phyloP scores from a whole-genome alignment of 2,329 filamentous ascomycete genomes.

The Exophiala lecanii-corni region DNA sequence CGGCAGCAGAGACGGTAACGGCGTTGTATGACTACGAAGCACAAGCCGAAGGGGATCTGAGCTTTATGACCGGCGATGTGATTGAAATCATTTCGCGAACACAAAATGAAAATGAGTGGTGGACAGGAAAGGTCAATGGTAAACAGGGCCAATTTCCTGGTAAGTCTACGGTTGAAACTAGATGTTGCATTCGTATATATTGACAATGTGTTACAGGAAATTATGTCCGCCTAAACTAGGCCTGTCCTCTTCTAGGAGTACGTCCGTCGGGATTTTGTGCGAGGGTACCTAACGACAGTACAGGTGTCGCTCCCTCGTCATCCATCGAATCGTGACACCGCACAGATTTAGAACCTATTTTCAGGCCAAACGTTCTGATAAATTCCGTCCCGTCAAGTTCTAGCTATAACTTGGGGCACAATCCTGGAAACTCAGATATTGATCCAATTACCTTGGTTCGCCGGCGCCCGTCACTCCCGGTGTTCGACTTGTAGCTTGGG shows the following conservation, averaged over 20 bases:
- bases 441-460: too few species aligned
- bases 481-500: too few species aligned
- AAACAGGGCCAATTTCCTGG: constrained; percentile 92
- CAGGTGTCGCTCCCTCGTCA: too few species aligned
- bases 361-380: too few species aligned
- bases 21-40: constrained; percentile 96
- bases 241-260: not conserved
- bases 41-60: constrained; percentile 88
- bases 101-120: constrained; percentile 96
- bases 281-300: too few species aligned
- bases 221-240: constrained; percentile 35
- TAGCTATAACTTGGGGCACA: too few species aligned
- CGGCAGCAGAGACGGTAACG: constrained; percentile 71
- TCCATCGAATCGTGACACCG: too few species aligned
- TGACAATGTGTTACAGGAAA: constrained; percentile 29
- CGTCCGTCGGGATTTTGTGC: not conserved
- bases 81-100: constrained; percentile 85
- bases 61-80: constrained; percentile 78
- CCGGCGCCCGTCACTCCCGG: too few species aligned
- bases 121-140: constrained; percentile 75
- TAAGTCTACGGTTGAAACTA: constrained; percentile 51
- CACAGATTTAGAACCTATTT: too few species aligned
- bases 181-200: not conserved
- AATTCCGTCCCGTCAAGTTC: too few species aligned
- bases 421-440: too few species aligned